These are phyloP conservation scores for Zhuliangozyma parablackwelliae DNA, from an alignment of 1,139 yeast species.

Conservation along the genomic window DNA sequence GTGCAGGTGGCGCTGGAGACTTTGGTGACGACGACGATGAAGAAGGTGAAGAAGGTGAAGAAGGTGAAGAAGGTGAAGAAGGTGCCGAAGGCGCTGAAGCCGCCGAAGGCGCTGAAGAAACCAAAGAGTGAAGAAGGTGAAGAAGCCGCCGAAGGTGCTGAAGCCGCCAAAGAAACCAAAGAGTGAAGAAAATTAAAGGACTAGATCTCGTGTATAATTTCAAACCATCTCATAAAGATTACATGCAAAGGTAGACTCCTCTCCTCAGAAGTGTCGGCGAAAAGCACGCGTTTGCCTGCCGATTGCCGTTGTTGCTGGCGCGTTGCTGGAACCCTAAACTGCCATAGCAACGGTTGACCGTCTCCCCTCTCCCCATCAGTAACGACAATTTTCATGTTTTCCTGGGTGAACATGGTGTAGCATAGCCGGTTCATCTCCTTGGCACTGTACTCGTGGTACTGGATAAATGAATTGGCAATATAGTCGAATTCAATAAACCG, in stretches of 20 bases:
- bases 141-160: no score
- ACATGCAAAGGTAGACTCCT: conserved; percentile 2
- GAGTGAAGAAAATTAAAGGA: background rate
- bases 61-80: no score
- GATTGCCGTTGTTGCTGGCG: background rate
- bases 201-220: conserved; percentile 1
- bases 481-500: conserved; percentile 7
- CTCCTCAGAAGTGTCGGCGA: background rate
- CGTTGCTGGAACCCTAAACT: conserved; percentile 3
- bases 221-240: conserved; percentile 9
- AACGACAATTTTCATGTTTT: conserved; percentile 2
- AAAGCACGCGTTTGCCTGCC: background rate
- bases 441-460: background rate
- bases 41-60: conserved; percentile 21
- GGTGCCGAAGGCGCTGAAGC: conserved; percentile 23
- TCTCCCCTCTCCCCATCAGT: conserved; percentile 6
- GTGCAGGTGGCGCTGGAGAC: conserved; percentile 26
- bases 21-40: conserved; percentile 27
- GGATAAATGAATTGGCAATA: conserved; percentile 1
- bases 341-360: conserved; percentile 5
- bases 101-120: no score
- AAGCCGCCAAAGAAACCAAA: no score
- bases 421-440: conserved; percentile 4
- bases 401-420: conserved; percentile 1
- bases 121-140: no score